These are phyloP conservation scores for Chenopodium quinoa DNA, from an alignment of 148 eudicot species.

Conservation along the genomic window DNA sequence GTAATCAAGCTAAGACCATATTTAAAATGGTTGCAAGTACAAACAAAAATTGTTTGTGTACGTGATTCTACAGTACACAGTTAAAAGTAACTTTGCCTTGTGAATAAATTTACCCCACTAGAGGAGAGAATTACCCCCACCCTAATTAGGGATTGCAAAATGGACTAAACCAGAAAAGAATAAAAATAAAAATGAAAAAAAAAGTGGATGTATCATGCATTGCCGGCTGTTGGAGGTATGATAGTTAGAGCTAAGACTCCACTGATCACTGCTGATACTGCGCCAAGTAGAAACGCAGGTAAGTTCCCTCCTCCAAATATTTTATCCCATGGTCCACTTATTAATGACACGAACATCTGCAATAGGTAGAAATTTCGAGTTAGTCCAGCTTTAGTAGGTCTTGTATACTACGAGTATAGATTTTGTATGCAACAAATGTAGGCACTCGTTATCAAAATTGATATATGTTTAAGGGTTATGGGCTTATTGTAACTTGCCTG, in stretches of 20 bases:
- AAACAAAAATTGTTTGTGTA: background rate
- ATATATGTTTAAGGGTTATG: background rate
- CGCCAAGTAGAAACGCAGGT: constrained; percentile 68
- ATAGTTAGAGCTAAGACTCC: constrained; percentile 37
- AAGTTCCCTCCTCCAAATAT: constrained; percentile 77
- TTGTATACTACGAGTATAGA: background rate
- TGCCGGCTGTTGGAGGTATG: constrained; percentile 40
- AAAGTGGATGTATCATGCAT: constrained; percentile 11
- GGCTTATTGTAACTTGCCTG: constrained; percentile 44
- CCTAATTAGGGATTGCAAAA: background rate
- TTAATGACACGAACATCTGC: constrained; percentile 68
- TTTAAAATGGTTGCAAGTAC: background rate
- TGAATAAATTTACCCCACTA: constrained; percentile 15
- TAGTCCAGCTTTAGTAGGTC: background rate
- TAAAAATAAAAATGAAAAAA: background rate
- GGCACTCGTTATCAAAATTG: no score
- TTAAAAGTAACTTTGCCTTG: constrained; percentile 14
- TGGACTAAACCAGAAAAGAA: background rate
- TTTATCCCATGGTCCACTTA: constrained; percentile 70
- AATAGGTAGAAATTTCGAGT: no score
- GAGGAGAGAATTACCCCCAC: background rate
- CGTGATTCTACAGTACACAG: constrained; percentile 19
- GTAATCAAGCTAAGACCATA: background rate
- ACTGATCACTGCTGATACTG: constrained; percentile 47
- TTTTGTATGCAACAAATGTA: background rate